Conservation (phyloP, 2,329 filamentous ascomycete species). For the Fonsecaea nubica region DNA sequence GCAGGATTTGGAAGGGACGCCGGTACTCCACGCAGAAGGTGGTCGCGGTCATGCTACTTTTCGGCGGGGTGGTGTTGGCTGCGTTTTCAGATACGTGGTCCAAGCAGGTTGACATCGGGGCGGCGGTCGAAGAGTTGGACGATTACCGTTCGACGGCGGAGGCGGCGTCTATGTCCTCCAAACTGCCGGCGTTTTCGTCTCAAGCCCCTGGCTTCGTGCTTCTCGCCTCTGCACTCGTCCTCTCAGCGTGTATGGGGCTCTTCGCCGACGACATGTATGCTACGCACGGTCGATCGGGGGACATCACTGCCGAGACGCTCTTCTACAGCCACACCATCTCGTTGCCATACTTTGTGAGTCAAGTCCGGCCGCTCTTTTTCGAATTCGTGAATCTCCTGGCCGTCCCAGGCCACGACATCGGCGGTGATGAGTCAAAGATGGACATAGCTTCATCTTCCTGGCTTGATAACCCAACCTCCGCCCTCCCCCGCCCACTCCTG, state of each 20-base stretch:
- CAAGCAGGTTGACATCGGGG: constrained; percentile 56
- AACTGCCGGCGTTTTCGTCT: constrained; percentile 21
- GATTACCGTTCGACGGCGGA: constrained; percentile 4
- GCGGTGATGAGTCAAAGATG: constrained; percentile 37
- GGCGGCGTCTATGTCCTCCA: constrained; percentile 29
- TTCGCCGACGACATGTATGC: constrained; percentile 92
- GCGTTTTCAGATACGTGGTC: constrained; percentile 87
- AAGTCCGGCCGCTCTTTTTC: constrained; percentile 46
- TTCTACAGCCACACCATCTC: constrained; percentile 79
- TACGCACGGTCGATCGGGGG: constrained; percentile 75
- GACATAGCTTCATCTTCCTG: constrained; percentile 39
- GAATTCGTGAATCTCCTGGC: constrained; percentile 29
- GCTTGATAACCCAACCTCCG: constrained; percentile 8
- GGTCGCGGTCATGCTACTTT: constrained; percentile 80
- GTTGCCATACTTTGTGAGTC: constrained; percentile 53
- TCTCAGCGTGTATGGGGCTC: constrained; percentile 92
- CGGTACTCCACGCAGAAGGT: constrained; percentile 81
- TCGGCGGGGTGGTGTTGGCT: constrained; percentile 82
- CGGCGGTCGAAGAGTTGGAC: constrained; percentile 5
- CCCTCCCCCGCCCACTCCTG: constrained; percentile 44
- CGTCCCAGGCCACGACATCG: constrained; percentile 48
- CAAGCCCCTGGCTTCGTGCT: constrained; percentile 72
- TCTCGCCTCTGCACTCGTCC: constrained; percentile 83
- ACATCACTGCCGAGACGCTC: constrained; percentile 83
- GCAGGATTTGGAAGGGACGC: constrained; percentile 79